Evolutionary conservation across 2,329 filamentous ascomycete species (phyloP).

Genomic region (Dactylonectria macrodidyma): DNA sequence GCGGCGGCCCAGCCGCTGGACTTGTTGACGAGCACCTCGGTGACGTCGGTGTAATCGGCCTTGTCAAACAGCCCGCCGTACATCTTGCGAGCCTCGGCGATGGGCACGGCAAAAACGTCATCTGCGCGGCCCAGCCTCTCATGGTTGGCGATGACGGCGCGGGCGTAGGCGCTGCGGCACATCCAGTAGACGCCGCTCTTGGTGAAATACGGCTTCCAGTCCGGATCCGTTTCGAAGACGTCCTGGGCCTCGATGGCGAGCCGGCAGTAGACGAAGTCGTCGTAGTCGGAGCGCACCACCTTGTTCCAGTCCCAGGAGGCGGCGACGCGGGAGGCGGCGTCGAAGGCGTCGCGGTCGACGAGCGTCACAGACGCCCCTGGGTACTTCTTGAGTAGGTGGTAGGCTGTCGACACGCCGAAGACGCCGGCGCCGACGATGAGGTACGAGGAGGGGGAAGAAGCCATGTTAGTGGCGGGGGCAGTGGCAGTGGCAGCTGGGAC

Average conservation of each 20-base stretch:
- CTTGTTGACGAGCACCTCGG: conserved; percentile 73
- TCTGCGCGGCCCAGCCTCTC: conserved; percentile 57
- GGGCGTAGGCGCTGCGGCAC: conserved; percentile 65
- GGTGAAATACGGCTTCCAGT: conserved; percentile 71
- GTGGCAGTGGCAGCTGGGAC: too few species aligned
- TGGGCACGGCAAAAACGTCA: conserved; percentile 60
- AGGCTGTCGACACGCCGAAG: conserved; percentile 77
- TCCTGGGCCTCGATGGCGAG: conserved; percentile 77
- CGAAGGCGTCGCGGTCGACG: conserved; percentile 69
- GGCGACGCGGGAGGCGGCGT: conserved; percentile 64
- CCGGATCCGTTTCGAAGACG: conserved; percentile 70
- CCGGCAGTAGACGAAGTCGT: conserved; percentile 73
- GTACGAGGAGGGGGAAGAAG: conserved; percentile 54
- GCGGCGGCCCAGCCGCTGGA: conserved; percentile 77
- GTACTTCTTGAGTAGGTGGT: conserved; percentile 69
- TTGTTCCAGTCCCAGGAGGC: conserved; percentile 84
- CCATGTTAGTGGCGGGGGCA: conserved; percentile 32
- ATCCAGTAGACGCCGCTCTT: conserved; percentile 73
- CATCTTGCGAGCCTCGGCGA: conserved; percentile 63
- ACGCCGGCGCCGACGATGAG: conserved; percentile 77
- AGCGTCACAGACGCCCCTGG: conserved; percentile 67
- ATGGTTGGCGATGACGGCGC: conserved; percentile 69
- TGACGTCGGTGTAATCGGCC: conserved; percentile 72
- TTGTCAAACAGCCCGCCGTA: conserved; percentile 73
- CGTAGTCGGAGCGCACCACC: conserved; percentile 79